Evolutionary conservation across 352 stramenopile species (phyloP).

Genomic region (Phytophthora chlamydospora): DNA sequence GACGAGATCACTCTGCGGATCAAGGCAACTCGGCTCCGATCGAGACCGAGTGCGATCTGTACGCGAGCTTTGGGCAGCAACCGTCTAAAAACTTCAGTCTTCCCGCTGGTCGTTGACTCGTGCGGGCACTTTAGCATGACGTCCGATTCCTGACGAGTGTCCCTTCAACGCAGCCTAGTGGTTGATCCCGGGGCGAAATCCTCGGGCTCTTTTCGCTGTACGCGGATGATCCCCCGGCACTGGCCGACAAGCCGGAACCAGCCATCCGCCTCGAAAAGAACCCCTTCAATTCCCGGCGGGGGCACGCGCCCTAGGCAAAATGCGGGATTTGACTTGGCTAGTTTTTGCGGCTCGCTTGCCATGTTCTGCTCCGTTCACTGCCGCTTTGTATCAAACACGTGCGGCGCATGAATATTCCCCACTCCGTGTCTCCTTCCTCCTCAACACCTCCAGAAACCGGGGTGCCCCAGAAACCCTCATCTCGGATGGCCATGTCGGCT

Average conservation of each 20-base stretch:
- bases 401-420: slow-evolving; percentile 21
- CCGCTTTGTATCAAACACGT: slow-evolving; percentile 29
- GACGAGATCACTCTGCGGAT: too few species aligned
- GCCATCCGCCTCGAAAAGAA: slow-evolving; percentile 19
- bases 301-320: slow-evolving; percentile 22
- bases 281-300: slow-evolving; percentile 3
- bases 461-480: too few species aligned
- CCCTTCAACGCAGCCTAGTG: slow-evolving; percentile 13
- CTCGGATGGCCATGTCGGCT: not conserved
- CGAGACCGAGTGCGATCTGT: too few species aligned
- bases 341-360: slow-evolving; percentile 26
- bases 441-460: not conserved
- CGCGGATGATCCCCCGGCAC: not conserved
- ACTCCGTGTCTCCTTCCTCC: slow-evolving; percentile 30
- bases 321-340: slow-evolving; percentile 29
- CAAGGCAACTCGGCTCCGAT: too few species aligned
- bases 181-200: slow-evolving; percentile 20
- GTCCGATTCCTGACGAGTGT: slow-evolving; percentile 6
- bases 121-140: slow-evolving; percentile 17
- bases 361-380: slow-evolving; percentile 23
- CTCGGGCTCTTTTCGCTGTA: slow-evolving; percentile 28
- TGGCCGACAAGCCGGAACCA: slow-evolving; percentile 12
- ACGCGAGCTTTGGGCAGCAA: not conserved
- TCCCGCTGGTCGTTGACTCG: slow-evolving; percentile 18
- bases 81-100: slow-evolving; percentile 1